phyloP scores from a whole-genome alignment of 805 yeast genomes.

The Saccharomycopsis amapae region DNA sequence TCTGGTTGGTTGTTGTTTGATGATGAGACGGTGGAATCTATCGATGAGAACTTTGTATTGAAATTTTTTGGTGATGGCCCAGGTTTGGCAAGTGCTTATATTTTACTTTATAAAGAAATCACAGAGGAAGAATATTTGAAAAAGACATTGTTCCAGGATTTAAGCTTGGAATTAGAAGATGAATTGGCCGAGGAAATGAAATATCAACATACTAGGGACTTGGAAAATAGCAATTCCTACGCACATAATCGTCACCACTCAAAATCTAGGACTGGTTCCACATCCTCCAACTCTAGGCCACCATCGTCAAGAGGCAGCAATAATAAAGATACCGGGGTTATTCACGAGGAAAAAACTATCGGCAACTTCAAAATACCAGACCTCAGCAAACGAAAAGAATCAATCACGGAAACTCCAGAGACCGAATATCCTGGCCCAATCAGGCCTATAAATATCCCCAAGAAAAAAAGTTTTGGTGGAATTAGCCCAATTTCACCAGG shows the following conservation, averaged over 20 bases:
- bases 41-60: conserved; percentile 74
- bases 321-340: too few species aligned
- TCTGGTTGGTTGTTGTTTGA: conserved; percentile 91
- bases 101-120: conserved; percentile 70
- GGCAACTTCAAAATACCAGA: too few species aligned
- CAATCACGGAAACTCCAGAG: too few species aligned
- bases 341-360: too few species aligned
- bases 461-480: not conserved
- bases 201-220: not conserved
- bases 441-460: not conserved
- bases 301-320: not conserved
- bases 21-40: conserved; percentile 89
- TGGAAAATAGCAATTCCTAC: too few species aligned
- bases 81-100: conserved; percentile 87
- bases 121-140: conserved; percentile 32
- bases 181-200: conserved; percentile 5
- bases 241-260: too few species aligned
- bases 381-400: too few species aligned
- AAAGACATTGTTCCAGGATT: conserved; percentile 25
- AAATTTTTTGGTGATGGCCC: conserved; percentile 84
- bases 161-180: conserved; percentile 14
- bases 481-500: not conserved
- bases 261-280: too few species aligned
- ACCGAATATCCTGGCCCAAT: not conserved
- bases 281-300: not conserved